A percentile compares a stretch with the other conserved stretches of the same genome.
Evolutionary conservation across 2,329 filamentous ascomycete species (phyloP).

Genomic region (Ophiocordyceps robertsii): DNA sequence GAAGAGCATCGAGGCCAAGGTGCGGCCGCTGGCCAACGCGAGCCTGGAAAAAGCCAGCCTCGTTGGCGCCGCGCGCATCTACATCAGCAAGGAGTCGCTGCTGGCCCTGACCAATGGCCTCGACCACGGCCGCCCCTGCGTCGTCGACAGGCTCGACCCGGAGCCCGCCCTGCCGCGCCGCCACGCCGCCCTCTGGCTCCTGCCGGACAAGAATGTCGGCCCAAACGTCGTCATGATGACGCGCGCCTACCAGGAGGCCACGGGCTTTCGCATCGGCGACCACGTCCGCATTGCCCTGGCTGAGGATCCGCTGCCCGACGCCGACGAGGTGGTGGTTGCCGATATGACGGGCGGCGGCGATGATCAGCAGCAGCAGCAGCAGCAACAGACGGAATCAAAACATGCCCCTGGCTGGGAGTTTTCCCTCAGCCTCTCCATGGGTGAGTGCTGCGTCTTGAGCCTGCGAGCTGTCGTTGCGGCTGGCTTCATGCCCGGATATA

Average conservation of each 20-base stretch:
- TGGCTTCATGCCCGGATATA: too few relatives aligned
- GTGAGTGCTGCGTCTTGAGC: constrained; percentile 9
- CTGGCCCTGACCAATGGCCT: constrained; percentile 28
- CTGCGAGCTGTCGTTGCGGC: too few relatives aligned
- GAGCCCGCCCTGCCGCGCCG: constrained; percentile 12
- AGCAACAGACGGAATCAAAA: constrained; percentile 3
- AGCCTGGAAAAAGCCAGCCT: constrained; percentile 27
- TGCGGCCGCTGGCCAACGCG: constrained; percentile 27
- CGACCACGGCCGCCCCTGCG: constrained; percentile 28
- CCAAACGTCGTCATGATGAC: constrained; percentile 60
- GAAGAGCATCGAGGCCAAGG: constrained; percentile 23
- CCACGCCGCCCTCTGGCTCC: constrained; percentile 36
- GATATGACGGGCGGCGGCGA: constrained; percentile 30
- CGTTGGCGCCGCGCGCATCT: constrained; percentile 30
- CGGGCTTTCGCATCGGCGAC: constrained; percentile 60
- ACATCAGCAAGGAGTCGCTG: constrained; percentile 32
- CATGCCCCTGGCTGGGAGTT: constrained; percentile 23
- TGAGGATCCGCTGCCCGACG: constrained; percentile 33
- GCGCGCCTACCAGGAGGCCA: constrained; percentile 57
- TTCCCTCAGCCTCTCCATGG: constrained; percentile 17
- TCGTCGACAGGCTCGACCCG: constrained; percentile 20
- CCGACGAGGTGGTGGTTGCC: constrained; percentile 40
- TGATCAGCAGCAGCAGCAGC: constrained; percentile 13
- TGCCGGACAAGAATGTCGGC: constrained; percentile 47
- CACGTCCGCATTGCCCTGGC: constrained; percentile 46